Evolutionary conservation across 1,139 yeast genomes (phyloP).

Genomic region (Geotrichum fermentans): DNA sequence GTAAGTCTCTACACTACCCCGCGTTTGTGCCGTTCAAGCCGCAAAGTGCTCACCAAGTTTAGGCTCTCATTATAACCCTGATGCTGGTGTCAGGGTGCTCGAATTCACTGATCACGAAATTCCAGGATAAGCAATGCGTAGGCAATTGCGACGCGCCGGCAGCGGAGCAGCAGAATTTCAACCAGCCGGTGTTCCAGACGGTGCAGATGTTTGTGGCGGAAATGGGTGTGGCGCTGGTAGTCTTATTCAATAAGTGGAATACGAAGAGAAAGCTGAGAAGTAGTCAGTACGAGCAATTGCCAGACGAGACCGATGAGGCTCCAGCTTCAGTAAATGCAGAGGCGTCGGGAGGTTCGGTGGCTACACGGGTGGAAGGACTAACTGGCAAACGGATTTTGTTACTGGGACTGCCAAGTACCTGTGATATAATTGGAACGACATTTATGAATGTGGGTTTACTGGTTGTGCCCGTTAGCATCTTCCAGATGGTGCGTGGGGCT

Average conservation of each 20-base stretch:
- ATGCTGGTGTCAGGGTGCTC: constrained; percentile 62
- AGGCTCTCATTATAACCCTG: constrained; percentile 18
- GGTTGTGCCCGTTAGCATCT: constrained; percentile 74
- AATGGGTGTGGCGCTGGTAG: constrained; percentile 47
- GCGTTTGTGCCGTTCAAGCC: too few species aligned
- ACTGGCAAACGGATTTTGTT: constrained; percentile 34
- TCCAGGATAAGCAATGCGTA: constrained; percentile 73
- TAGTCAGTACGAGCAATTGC: not conserved
- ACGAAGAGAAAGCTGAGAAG: not conserved
- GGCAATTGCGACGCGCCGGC: constrained; percentile 48
- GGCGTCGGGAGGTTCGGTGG: not conserved
- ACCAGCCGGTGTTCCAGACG: constrained; percentile 77
- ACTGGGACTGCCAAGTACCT: constrained; percentile 59
- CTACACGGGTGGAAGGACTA: constrained; percentile 21
- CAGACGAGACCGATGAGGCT: not conserved
- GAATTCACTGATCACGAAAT: constrained; percentile 71
- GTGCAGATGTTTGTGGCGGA: constrained; percentile 82
- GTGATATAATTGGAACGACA: constrained; percentile 72
- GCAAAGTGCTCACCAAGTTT: too few species aligned
- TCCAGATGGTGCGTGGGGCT: constrained; percentile 82
- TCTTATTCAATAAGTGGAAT: constrained; percentile 5
- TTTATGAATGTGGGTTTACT: constrained; percentile 70
- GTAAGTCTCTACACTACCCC: too few species aligned
- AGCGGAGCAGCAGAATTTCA: constrained; percentile 46
- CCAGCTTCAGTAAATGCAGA: not conserved